Evolutionary conservation across 139 green algal genomes (phyloP).

Genomic region (Coelastrella sp.): DNA sequence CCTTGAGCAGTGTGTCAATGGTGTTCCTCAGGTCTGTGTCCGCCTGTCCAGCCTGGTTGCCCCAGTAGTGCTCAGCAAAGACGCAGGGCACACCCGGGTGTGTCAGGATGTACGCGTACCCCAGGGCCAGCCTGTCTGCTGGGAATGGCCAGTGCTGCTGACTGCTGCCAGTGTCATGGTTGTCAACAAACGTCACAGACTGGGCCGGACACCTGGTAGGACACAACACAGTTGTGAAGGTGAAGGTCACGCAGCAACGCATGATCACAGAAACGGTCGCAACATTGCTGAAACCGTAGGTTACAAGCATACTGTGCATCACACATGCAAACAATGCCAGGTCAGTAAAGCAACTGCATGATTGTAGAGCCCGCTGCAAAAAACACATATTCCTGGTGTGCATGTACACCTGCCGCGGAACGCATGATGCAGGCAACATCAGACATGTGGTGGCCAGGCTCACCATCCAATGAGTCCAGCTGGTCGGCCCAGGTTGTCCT

Average conservation of each 20-base stretch:
- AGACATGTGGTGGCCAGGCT: background rate
- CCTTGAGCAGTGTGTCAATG: conserved; percentile 52
- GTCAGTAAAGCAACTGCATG: background rate
- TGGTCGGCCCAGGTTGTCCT: conserved; percentile 79
- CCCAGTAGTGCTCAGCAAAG: conserved; percentile 89
- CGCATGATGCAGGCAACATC: background rate
- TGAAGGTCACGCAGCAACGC: background rate
- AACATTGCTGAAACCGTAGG: too few species aligned
- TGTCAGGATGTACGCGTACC: conserved; percentile 97
- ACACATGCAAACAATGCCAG: background rate
- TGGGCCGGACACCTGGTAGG: conserved; percentile 67
- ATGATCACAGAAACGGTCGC: background rate
- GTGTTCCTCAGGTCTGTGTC: conserved; percentile 47
- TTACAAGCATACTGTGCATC: background rate
- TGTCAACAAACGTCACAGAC: conserved; percentile 87
- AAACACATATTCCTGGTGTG: too few species aligned
- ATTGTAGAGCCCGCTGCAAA: background rate
- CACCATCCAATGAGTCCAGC: conserved; percentile 89
- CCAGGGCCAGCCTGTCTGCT: conserved; percentile 64
- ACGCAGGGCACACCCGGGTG: conserved; percentile 87
- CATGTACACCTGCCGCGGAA: too few species aligned
- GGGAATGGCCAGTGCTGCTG: conserved; percentile 90
- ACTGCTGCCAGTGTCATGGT: conserved; percentile 81
- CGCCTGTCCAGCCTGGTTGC: conserved; percentile 53
- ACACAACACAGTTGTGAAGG: background rate